A percentile compares a stretch with the other conserved stretches of the same genome.
Evolutionary conservation across 768 basidiomycete genomes (phyloP).

Genomic region (Cyclocybe cylindracea): DNA sequence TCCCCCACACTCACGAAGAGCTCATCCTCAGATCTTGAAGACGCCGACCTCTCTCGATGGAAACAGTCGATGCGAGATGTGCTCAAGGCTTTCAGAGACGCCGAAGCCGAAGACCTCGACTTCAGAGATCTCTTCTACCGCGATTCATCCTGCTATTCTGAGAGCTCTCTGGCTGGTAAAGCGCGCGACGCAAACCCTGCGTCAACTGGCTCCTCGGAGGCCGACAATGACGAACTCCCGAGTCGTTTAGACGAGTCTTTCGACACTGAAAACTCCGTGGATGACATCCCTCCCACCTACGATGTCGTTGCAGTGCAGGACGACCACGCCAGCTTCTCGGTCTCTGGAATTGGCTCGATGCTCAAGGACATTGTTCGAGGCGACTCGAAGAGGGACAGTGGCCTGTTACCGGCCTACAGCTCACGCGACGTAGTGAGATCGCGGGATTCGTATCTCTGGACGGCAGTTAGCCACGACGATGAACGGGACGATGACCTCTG

Average conservation of each 20-base stretch:
- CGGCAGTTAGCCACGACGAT: neutral
- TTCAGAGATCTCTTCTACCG: conserved; percentile 12
- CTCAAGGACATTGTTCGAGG: conserved; percentile 1
- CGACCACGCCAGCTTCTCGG: neutral
- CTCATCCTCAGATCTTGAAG: neutral
- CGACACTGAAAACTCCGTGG: conserved; percentile 6
- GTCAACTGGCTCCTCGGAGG: neutral
- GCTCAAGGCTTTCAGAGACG: conserved; percentile 10
- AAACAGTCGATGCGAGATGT: conserved; percentile 5
- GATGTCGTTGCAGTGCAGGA: conserved; percentile 4
- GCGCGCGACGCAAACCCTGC: neutral
- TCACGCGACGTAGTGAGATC: too few species aligned
- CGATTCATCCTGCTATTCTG: conserved; percentile 7
- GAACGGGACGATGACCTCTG: conserved; percentile 7
- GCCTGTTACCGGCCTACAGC: neutral
- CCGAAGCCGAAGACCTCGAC: conserved; percentile 11
- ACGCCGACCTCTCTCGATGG: neutral
- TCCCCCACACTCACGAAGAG: neutral
- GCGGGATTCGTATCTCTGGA: neutral
- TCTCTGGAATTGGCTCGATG: neutral
- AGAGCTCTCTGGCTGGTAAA: conserved; percentile 2
- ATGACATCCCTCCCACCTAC: conserved; percentile 3
- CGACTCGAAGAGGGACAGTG: neutral
- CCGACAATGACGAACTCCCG: neutral
- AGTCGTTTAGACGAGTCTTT: conserved; percentile 6